Evolutionary conservation across 345 rosid species (phyloP).

Genomic region (Gynandropsis gynandra): DNA sequence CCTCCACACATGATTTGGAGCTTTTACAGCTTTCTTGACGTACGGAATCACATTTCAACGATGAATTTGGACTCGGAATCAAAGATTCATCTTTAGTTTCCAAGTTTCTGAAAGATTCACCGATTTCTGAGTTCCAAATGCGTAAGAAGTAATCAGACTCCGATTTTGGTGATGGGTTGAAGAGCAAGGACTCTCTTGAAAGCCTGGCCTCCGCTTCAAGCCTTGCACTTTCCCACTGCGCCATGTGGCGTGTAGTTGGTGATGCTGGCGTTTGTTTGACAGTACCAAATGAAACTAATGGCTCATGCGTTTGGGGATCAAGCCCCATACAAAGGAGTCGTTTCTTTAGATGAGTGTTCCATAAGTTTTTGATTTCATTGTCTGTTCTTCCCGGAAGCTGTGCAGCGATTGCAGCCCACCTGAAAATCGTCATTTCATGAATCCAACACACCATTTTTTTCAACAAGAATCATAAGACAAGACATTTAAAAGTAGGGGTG

Average conservation of each 20-base stretch:
- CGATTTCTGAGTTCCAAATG: constrained; percentile 87
- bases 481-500: no score
- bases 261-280: constrained; percentile 41
- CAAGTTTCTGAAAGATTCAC: constrained; percentile 61
- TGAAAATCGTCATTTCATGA: constrained; percentile 16
- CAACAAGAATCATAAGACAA: not conserved
- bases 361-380: constrained; percentile 90
- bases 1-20: constrained; percentile 30
- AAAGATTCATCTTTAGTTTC: constrained; percentile 24
- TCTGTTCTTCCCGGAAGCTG: constrained; percentile 96
- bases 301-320: constrained; percentile 81
- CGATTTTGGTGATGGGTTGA: constrained; percentile 25
- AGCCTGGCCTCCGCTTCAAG: constrained; percentile 96
- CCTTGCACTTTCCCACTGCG: constrained; percentile 99
- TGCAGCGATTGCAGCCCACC: constrained; percentile 99
- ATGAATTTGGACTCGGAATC: constrained; percentile 17
- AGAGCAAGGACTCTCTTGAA: constrained; percentile 57
- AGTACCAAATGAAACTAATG: constrained; percentile 38
- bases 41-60: constrained; percentile 42
- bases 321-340: constrained; percentile 76
- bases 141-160: constrained; percentile 67
- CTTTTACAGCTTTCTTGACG: constrained; percentile 37
- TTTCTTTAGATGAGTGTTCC: constrained; percentile 97
- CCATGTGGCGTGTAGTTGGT: constrained; percentile 81
- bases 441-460: no score